Conservation (phyloP, 805 yeast species). For the Hermanozyma aechmeae region DNA sequence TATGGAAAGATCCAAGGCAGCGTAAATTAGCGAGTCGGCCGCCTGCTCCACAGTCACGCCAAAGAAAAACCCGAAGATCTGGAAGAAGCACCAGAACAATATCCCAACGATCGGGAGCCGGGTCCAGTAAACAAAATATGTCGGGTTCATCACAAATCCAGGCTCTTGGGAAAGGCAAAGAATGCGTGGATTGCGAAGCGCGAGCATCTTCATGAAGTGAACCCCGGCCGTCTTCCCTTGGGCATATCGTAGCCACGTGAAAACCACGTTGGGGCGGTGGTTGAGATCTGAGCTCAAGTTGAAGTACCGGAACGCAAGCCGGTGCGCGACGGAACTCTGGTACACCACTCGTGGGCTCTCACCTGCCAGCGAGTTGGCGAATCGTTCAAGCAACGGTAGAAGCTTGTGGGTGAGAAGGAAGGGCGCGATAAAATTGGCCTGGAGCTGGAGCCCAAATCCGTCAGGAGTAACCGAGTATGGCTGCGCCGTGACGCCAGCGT, state of each 20-base stretch:
- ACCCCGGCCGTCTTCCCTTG: slow-evolving; percentile 71
- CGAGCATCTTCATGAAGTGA: slow-evolving; percentile 57
- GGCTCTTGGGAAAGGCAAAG: slow-evolving; percentile 67
- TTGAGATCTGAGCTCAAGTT: slow-evolving; percentile 41
- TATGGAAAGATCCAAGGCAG: slow-evolving; percentile 47
- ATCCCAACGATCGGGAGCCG: slow-evolving; percentile 71
- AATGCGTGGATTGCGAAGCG: slow-evolving; percentile 58
- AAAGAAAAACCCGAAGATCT: slow-evolving; percentile 55
- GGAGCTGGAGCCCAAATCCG: slow-evolving; percentile 71
- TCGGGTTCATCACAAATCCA: slow-evolving; percentile 79
- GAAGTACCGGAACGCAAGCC: slow-evolving; percentile 40
- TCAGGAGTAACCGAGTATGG: slow-evolving; percentile 59
- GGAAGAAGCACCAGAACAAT: slow-evolving; percentile 62
- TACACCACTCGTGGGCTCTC: slow-evolving; percentile 49
- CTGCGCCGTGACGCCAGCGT: slow-evolving; percentile 77
- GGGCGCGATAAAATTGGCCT: slow-evolving; percentile 70
- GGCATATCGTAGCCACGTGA: slow-evolving; percentile 73
- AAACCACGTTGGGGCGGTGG: slow-evolving; percentile 54
- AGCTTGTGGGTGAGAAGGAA: slow-evolving; percentile 58
- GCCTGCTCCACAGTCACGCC: slow-evolving; percentile 73
- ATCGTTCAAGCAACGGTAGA: slow-evolving; percentile 41
- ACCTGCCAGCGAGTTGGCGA: slow-evolving; percentile 16
- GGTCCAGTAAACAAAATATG: slow-evolving; percentile 68
- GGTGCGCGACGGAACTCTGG: slow-evolving; percentile 60
- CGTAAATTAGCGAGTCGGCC: slow-evolving; percentile 51